phyloP scores from a whole-genome alignment of 345 rosid species.

The Eucalyptus pumila region DNA sequence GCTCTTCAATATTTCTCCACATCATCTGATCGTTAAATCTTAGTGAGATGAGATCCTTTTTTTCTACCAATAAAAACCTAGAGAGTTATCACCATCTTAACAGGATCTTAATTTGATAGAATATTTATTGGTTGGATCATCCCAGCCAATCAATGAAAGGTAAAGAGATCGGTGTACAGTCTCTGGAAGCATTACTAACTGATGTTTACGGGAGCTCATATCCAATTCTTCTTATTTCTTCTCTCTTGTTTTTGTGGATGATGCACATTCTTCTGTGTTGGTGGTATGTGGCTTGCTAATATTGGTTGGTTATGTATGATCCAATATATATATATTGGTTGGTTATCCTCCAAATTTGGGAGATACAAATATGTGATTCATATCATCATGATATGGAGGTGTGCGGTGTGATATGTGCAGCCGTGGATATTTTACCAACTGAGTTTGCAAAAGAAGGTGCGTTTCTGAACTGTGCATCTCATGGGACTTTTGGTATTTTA shows the following conservation, averaged over 20 bases:
- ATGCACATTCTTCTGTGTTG: neutral
- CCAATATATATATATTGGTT: neutral
- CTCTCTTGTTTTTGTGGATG: neutral
- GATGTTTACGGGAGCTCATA: neutral
- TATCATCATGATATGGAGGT: slow-evolving; percentile 78
- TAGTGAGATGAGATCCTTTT: neutral
- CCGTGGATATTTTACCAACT: slow-evolving; percentile 88
- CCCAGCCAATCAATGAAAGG: neutral
- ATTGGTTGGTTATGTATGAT: neutral
- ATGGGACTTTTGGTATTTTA: neutral
- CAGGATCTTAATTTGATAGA: too few species aligned
- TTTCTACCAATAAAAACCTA: neutral
- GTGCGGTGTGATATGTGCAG: slow-evolving; percentile 66
- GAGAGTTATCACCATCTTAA: too few species aligned
- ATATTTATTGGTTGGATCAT: too few species aligned
- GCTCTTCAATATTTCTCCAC: neutral
- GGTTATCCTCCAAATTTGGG: neutral
- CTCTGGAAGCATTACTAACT: neutral
- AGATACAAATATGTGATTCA: slow-evolving; percentile 51
- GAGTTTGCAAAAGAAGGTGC: slow-evolving; percentile 95
- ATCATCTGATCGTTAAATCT: neutral
- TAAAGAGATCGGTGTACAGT: neutral
- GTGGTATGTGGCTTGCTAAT: neutral
- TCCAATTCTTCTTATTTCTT: neutral
- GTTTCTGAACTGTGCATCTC: neutral